Evolutionary conservation across 2,329 filamentous ascomycete genomes (phyloP), one percentile per base, ranked within the genome.

Genomic region (Colletotrichum simmondsii): DNA sequence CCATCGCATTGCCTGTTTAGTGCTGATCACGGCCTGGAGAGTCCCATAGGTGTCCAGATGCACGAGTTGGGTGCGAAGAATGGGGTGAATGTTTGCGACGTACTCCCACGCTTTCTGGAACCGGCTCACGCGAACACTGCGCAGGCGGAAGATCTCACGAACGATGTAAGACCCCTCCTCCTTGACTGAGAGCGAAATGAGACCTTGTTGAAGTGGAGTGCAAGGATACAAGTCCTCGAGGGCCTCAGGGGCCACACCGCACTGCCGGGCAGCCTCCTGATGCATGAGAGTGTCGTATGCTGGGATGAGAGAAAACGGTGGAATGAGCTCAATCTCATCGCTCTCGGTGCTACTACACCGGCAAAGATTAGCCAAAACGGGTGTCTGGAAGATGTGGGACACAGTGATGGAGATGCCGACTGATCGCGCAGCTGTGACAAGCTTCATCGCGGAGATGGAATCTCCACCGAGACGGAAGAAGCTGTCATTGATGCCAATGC

Each of bases 171-270:
- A 80, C 3, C 82, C 83, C 0, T 77, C 64, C n/a, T 80, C 76
- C 52, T 79, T 80, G n/a, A 74, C 76, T 0, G 83, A 78, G 0
- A 85, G 72, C 0, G 83, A 80, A 30, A 87, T 76, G 1, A 86
- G 77, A 4, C 82, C 83, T 67, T 83, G 81, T 62, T 86, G 84
- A 0, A 86, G 76, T 1, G 81, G 78, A 6, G 82, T 83, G 76
- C 83, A 84, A 8, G 84, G 84, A 60, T 82, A 85, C 0, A 81
- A 73, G 68, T 86, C 83, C 32, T 79, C 26, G 35, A 60, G 52
- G n/a, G 22, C 52, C 22, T 26, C 52, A 3, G 22, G 52, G 28
- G 12, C 11, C 11, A 54, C 52, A 24, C 52, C 24, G 22, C 52
- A 54, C 22, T 54, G 52, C 14, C 52, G n/a, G 22, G 52, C 52